These are phyloP conservation scores for Phoma sp. DNA, from an alignment of 2,329 filamentous ascomycete species.

Conservation along the genomic window DNA sequence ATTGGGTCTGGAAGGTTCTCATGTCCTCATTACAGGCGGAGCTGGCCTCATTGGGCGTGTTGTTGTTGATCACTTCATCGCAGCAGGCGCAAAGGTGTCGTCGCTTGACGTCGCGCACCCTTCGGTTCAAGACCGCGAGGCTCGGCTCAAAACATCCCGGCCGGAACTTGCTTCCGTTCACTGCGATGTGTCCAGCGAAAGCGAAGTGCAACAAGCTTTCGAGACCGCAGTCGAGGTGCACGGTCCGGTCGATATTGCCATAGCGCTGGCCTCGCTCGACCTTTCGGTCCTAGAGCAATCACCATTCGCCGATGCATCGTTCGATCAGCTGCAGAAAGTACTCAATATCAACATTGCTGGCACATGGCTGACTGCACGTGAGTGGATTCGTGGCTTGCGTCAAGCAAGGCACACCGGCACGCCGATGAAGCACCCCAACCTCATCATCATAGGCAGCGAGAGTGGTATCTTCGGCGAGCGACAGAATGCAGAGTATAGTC, in stretches of 20 bases:
- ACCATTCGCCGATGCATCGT: conserved; percentile 50
- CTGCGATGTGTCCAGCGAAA: conserved; percentile 47
- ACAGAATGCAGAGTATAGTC: conserved; percentile 53
- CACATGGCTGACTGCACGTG: conserved; percentile 49
- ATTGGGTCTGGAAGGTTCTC: conserved; percentile 46
- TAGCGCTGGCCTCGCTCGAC: conserved; percentile 55
- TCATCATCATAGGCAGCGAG: conserved; percentile 56
- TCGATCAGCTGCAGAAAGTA: conserved; percentile 49
- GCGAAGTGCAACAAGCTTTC: conserved; percentile 45
- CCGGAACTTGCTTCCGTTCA: conserved; percentile 21
- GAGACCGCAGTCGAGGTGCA: conserved; percentile 38
- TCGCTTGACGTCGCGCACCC: conserved; percentile 41
- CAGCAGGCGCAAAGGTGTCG: conserved; percentile 53
- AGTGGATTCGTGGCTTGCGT: conserved; percentile 51
- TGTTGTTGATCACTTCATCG: conserved; percentile 50
- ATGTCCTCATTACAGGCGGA: conserved; percentile 53
- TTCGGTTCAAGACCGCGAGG: background rate
- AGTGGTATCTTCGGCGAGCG: conserved; percentile 54
- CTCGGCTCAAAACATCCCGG: conserved; percentile 3
- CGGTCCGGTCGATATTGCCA: conserved; percentile 50
- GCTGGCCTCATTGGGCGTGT: conserved; percentile 51
- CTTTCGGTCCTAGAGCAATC: conserved; percentile 50
- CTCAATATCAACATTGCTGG: conserved; percentile 53
- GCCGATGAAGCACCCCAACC: conserved; percentile 40
- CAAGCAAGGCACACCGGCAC: conserved; percentile 24